These are phyloP conservation scores for Debaryomyces nepalensis DNA, from an alignment of 1,139 yeast genomes.

Conservation along the genomic window DNA sequence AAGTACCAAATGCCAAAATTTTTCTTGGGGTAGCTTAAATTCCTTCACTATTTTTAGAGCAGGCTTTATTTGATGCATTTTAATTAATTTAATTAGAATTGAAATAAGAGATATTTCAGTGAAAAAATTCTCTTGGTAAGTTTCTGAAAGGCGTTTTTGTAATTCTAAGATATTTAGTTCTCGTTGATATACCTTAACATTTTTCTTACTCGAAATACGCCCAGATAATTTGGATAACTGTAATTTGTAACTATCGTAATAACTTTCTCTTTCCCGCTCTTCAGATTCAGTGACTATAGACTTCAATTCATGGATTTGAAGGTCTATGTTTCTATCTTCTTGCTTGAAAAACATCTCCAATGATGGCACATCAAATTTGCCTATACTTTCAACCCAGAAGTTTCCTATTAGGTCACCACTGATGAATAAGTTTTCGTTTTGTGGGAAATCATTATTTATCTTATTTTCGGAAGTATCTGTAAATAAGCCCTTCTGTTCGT, in stretches of 20 bases:
- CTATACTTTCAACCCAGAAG: slow-evolving; percentile 44
- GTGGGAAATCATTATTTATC: slow-evolving; percentile 14
- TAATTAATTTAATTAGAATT: slow-evolving; percentile 58
- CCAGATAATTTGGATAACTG: slow-evolving; percentile 29
- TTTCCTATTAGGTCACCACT: slow-evolving; percentile 49
- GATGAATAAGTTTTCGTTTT: slow-evolving; percentile 29
- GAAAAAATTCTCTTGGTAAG: slow-evolving; percentile 60
- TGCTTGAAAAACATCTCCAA: slow-evolving; percentile 39
- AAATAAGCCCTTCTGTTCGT: slow-evolving; percentile 31
- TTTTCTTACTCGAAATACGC: slow-evolving; percentile 26
- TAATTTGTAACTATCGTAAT: slow-evolving; percentile 24
- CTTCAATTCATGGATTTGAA: slow-evolving; percentile 28
- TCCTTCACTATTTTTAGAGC: slow-evolving; percentile 63
- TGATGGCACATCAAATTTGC: slow-evolving; percentile 26
- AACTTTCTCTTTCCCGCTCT: slow-evolving; percentile 1
- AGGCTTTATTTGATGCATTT: slow-evolving; percentile 60
- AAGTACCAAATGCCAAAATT: slow-evolving; percentile 66
- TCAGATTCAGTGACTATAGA: slow-evolving; percentile 15
- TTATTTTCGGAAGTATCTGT: slow-evolving; percentile 23
- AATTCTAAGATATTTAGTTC: slow-evolving; percentile 55
- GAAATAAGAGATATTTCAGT: slow-evolving; percentile 55
- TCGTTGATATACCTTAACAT: slow-evolving; percentile 44
- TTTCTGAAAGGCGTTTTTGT: slow-evolving; percentile 58
- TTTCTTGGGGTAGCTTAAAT: slow-evolving; percentile 65
- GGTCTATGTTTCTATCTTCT: slow-evolving; percentile 37